Conservation (phyloP, 257 asterid genomes). For the Solanum peruvianum region DNA sequence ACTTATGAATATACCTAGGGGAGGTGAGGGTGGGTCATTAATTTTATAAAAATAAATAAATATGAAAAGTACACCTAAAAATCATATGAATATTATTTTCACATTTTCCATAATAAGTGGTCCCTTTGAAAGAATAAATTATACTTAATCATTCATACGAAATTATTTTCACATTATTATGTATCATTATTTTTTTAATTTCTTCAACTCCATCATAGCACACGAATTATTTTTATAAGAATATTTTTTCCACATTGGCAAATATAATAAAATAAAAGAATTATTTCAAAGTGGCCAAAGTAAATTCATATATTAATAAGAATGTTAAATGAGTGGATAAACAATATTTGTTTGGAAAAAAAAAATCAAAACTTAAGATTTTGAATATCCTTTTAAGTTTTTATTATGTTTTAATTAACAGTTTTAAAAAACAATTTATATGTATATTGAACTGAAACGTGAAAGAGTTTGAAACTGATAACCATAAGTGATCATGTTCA, state of each 20-base stretch:
- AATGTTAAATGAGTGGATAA: not conserved
- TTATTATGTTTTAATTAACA: not conserved
- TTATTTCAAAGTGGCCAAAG: not conserved
- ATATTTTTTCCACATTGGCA: not conserved
- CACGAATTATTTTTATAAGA: not conserved
- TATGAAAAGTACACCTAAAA: not conserved
- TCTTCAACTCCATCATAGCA: not conserved
- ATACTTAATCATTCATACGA: not conserved
- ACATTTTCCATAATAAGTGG: not conserved
- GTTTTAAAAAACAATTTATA: too few species aligned
- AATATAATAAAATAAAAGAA: not conserved
- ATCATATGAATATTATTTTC: not conserved
- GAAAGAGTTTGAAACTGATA: too few species aligned
- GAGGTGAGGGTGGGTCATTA: not conserved
- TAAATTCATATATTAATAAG: not conserved
- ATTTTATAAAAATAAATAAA: not conserved
- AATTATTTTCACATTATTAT: not conserved
- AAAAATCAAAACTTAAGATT: not conserved
- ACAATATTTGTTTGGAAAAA: not conserved
- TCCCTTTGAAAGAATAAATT: not conserved
- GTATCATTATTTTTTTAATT: not conserved
- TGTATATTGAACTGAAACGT: too few species aligned
- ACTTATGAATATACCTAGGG: not conserved
- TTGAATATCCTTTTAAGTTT: not conserved
- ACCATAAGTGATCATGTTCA: not conserved